These are phyloP conservation scores for Allantophomopsis cytisporea DNA, from an alignment of 2,329 filamentous ascomycete genomes.

Conservation along the genomic window DNA sequence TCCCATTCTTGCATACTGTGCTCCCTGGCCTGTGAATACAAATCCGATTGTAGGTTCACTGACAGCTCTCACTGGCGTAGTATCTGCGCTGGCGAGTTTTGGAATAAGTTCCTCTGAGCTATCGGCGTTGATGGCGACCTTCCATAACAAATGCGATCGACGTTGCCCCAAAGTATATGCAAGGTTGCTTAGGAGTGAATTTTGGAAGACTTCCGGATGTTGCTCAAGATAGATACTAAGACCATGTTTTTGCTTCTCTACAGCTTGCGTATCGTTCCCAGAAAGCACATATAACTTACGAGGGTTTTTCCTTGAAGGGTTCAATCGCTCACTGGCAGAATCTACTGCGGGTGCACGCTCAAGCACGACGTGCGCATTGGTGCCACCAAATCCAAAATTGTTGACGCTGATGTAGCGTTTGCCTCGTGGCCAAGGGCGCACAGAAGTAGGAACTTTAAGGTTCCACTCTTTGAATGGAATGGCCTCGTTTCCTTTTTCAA, in stretches of 20 bases:
- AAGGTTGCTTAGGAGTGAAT: conserved; percentile 5
- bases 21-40: conserved; percentile 15
- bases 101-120: conserved; percentile 13
- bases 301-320: conserved; percentile 14
- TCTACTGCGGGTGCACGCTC: conserved; percentile 13
- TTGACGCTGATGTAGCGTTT: conserved; percentile 33
- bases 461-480: conserved; percentile 22
- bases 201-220: conserved; percentile 11
- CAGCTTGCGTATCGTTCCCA: conserved; percentile 9
- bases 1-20: conserved; percentile 13
- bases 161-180: conserved; percentile 15
- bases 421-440: conserved; percentile 11
- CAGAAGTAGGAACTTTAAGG: conserved; percentile 14
- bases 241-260: conserved; percentile 7
- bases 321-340: conserved; percentile 6
- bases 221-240: conserved; percentile 11
- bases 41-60: conserved; percentile 11
- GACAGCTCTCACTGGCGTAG: conserved; percentile 3
- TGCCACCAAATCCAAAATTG: conserved; percentile 18
- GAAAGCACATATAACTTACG: conserved; percentile 11
- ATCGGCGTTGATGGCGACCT: conserved; percentile 8
- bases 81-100: conserved; percentile 25
- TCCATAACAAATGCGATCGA: conserved; percentile 12
- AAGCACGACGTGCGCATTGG: conserved; percentile 23
- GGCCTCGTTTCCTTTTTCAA: conserved; percentile 21